phyloP scores from a whole-genome alignment of 31 red algal species.

The Porphyra umbilicalis region DNA sequence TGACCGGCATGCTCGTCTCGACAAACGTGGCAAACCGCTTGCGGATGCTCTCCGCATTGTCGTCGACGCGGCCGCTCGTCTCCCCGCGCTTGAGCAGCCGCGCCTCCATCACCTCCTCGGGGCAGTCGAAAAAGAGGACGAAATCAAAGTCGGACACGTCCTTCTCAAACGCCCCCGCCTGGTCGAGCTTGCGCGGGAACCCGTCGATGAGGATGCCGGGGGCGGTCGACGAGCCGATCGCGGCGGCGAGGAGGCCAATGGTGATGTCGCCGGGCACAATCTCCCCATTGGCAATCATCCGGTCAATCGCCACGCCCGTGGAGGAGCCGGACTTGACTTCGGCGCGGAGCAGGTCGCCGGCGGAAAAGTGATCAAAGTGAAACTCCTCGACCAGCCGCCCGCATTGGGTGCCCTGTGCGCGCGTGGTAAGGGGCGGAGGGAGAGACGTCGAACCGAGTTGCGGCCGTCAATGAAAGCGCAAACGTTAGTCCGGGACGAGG shows the following conservation, averaged over 20 bases:
- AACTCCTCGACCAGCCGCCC: constrained; percentile 52
- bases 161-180: constrained; percentile 86
- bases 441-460: constrained; percentile 3
- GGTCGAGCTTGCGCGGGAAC: constrained; percentile 85
- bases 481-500: too few species aligned
- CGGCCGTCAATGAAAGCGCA: too few species aligned
- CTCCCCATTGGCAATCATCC: constrained; percentile 80
- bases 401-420: constrained; percentile 76
- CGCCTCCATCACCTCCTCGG: constrained; percentile 87
- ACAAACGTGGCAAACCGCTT: constrained; percentile 98
- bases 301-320: constrained; percentile 60
- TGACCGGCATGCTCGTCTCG: constrained; percentile 90
- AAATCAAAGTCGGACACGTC: constrained; percentile 81
- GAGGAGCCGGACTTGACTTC: constrained; percentile 47
- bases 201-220: constrained; percentile 95
- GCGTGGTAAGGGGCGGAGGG: not conserved
- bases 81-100: constrained; percentile 80
- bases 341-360: constrained; percentile 82
- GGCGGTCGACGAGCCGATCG: constrained; percentile 52
- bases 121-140: constrained; percentile 97
- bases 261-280: constrained; percentile 91
- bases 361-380: constrained; percentile 75
- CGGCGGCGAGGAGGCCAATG: constrained; percentile 50
- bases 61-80: constrained; percentile 85
- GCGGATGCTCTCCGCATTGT: constrained; percentile 81